Evolutionary conservation across 108 stramenopile genomes (phyloP).

Genomic region (Nitzschia sp.): DNA sequence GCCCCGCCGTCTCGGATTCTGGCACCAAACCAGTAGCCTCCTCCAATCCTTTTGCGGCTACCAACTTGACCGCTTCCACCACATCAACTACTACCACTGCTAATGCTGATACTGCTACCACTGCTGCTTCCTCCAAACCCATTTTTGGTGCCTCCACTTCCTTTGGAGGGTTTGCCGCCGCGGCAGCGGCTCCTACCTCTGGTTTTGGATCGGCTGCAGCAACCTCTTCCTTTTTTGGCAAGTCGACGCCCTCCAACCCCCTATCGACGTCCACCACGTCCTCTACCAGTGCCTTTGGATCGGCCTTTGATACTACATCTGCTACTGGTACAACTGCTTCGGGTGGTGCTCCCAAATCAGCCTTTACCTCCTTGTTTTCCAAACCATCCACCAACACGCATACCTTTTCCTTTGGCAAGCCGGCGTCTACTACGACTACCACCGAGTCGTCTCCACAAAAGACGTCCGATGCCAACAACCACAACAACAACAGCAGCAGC

Average conservation of each 20-base stretch:
- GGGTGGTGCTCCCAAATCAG: neutral
- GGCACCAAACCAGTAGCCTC: neutral
- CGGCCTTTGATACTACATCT: neutral
- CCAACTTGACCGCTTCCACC: neutral
- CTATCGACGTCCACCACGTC: neutral
- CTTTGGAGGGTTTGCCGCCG: constrained; percentile 25
- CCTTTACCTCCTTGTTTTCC: neutral
- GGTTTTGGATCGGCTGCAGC: constrained; percentile 3
- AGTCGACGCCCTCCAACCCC: neutral
- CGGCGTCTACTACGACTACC: neutral
- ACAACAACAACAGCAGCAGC: neutral
- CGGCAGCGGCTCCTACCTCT: neutral
- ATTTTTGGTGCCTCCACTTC: constrained; percentile 34
- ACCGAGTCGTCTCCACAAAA: neutral
- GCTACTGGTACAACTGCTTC: neutral
- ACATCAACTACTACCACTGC: neutral
- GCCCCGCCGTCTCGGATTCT: constrained; percentile 13
- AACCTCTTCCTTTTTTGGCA: neutral
- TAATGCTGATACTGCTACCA: neutral
- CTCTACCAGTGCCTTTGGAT: neutral
- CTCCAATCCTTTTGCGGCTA: constrained; percentile 16
- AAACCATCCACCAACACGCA: neutral
- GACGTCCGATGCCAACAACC: too few relatives aligned
- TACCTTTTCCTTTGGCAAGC: neutral
- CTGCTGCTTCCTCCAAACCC: constrained; percentile 4